These are phyloP conservation scores for Pascua sp. DNA, from an alignment of 1,284 basidiomycete genomes.

Conservation along the genomic window DNA sequence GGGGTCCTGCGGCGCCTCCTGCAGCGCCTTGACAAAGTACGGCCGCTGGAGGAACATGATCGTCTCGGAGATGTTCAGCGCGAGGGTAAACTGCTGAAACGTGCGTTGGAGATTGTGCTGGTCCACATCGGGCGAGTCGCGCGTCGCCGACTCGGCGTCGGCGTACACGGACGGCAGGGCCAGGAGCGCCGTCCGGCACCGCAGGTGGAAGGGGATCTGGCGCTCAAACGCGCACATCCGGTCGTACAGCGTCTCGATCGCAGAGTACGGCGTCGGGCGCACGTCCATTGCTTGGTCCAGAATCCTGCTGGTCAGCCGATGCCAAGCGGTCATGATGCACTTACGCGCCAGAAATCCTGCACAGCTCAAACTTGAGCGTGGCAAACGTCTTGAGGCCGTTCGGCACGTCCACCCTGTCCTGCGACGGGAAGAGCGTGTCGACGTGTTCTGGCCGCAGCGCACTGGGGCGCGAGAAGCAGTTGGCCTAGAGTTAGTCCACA, in stretches of 20 bases:
- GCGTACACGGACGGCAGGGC: constrained; percentile 25
- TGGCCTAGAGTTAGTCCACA: constrained; percentile 13
- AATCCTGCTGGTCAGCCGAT: constrained; percentile 7
- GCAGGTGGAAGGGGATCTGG: constrained; percentile 26
- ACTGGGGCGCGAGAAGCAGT: constrained; percentile 34
- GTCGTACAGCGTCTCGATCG: constrained; percentile 23
- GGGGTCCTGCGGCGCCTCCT: constrained; percentile 25
- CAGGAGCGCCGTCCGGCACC: constrained; percentile 28
- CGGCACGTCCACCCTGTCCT: constrained; percentile 9
- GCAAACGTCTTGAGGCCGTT: constrained; percentile 18
- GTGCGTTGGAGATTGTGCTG: constrained; percentile 23
- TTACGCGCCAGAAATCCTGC: constrained; percentile 25
- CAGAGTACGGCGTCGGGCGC: constrained; percentile 20
- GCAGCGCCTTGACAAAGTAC: constrained; percentile 32
- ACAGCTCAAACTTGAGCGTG: constrained; percentile 30
- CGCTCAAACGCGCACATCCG: constrained; percentile 30
- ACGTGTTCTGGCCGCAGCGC: constrained; percentile 25
- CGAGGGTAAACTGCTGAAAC: constrained; percentile 33
- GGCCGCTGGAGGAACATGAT: constrained; percentile 33
- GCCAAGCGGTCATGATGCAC: background rate
- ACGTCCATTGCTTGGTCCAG: constrained; percentile 26
- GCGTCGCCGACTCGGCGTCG: constrained; percentile 20
- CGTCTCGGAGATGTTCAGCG: constrained; percentile 28
- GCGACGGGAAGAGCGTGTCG: constrained; percentile 30
- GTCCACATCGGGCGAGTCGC: constrained; percentile 23